phyloP scores from a whole-genome alignment of 2,329 filamentous ascomycete genomes.

The Hansfordia pulvinata region DNA sequence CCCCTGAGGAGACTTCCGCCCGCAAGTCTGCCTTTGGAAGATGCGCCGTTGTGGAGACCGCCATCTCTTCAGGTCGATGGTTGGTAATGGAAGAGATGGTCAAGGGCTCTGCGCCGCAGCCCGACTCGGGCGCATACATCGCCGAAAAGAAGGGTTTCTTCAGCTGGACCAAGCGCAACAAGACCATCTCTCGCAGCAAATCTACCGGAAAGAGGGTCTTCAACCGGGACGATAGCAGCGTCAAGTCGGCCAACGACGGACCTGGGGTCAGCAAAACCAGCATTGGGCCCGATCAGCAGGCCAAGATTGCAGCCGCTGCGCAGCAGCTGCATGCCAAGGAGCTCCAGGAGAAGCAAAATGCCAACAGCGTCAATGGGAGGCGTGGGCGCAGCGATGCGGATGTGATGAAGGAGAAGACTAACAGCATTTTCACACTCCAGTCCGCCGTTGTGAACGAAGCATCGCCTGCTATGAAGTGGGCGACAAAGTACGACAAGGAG shows the following conservation, averaged over 20 bases:
- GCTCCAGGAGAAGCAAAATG: slow-evolving; percentile 33
- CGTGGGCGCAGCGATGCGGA: slow-evolving; percentile 43
- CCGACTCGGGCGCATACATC: slow-evolving; percentile 75
- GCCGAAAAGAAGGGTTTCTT: slow-evolving; percentile 94
- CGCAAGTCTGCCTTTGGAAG: slow-evolving; percentile 90
- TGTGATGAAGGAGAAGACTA: slow-evolving; percentile 58
- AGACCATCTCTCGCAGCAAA: slow-evolving; percentile 50
- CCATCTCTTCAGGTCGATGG: slow-evolving; percentile 72
- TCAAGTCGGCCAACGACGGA: slow-evolving; percentile 24
- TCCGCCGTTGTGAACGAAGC: slow-evolving; percentile 75
- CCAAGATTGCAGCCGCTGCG: slow-evolving; percentile 83
- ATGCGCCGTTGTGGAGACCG: slow-evolving; percentile 83
- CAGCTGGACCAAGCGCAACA: slow-evolving; percentile 64
- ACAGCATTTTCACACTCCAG: slow-evolving; percentile 80
- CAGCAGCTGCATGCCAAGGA: slow-evolving; percentile 64
- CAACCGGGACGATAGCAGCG: slow-evolving; percentile 26
- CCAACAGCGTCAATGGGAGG: slow-evolving; percentile 25
- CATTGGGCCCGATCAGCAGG: slow-evolving; percentile 83
- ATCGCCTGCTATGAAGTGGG: slow-evolving; percentile 93
- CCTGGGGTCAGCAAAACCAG: slow-evolving; percentile 58
- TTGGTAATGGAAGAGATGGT: slow-evolving; percentile 93
- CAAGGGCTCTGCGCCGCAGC: slow-evolving; percentile 78
- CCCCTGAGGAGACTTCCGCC: slow-evolving; percentile 71
- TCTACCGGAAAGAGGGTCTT: slow-evolving; percentile 50
- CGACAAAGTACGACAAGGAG: slow-evolving; percentile 86